Evolutionary conservation across 306 rosid genomes (phyloP), one percentile per base, ranked within the genome.

Genomic region (Trifolium fragiferum): DNA sequence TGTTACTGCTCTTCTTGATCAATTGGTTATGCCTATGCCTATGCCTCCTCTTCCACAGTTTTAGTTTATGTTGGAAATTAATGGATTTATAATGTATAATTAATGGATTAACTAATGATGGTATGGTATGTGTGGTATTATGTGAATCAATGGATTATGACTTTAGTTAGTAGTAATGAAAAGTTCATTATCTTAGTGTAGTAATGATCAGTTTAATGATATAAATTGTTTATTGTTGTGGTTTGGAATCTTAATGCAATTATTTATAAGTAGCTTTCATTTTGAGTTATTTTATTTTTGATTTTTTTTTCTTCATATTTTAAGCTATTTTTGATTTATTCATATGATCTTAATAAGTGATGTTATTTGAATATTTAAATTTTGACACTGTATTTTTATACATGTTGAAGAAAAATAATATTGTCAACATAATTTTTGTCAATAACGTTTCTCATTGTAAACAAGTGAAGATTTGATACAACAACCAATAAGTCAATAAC

Each of bases 1-100:
- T 0, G 97, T 89, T 41, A 90, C 92, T 30, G 87, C 76, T 18
- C 84, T 95, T 5, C 89, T 95, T 43, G 93, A 92, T 78, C 98
- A 88, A 51, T 64, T 95, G 60, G 76, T 90, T 86, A 8, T 74
- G 85, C 15, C 93, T 25, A 25, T 25, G 27, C 27, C 27, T n/a
- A n/a, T n/a, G n/a, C n/a, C n/a, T n/a, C n/a, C n/a, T 90, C 1
- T 92, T 86, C 58, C 91, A 85, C 66, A 55, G 58, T 81, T 85
- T 72, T 43, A 78, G 40, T 44, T 44, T 15, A 44, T 44, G 50
- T 51, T 8, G 10, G 11, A 15, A n/a, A 5, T 18, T 8, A 8
- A 8, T 53, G 12, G n/a, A 13, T 11, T 44, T 7, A 8, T 8
- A 0, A 53, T 53, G 30, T 53, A 2, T 53, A 19, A 18, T 20